Evolutionary conservation across 202 grass and related monocot species (phyloP), one percentile per base, ranked within the genome.

Genomic region (Zoysia matrella): DNA sequence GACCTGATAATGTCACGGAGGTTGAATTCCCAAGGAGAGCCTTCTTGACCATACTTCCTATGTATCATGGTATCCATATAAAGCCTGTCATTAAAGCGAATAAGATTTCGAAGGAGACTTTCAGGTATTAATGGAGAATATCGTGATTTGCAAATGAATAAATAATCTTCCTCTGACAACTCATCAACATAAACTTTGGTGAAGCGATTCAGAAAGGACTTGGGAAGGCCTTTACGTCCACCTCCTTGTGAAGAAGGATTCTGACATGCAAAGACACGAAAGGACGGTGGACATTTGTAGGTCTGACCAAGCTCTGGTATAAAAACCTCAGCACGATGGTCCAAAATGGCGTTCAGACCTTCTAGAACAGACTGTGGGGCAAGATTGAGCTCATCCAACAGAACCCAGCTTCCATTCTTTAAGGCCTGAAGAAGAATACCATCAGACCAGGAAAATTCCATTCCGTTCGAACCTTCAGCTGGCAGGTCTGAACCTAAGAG

Each of bases 401-500:
- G 80, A 87, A 98, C 95, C 95, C 95, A 98, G 49, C 90, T 94
- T 54, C 95, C 95, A 13, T 87, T 90, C 75, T 98, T 98, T 69
- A 98, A 82, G 91, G 95, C 95, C 95, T 98, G 86, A 47, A 98
- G 92, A 89, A 98, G 95, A 80, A 98, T 98, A 76, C 95, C 95
- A 85, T 94, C 95, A 67, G 90, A 98, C 95, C 95, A 98, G 7
- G 88, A 90, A 89, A 98, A 98, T 81, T 94, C 88, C 85, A 98
- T 93, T 79, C 92, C 86, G 52, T 74, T 91, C 14, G 78, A 84
- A 45, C 90, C 88, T 82, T 98, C 90, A 78, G 74, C 73, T 60
- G 95, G 95, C 73, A 98, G 83, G 77, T 98, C 92, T 12, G 95
- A 98, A 72, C 95, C 95, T 70, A 98, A 79, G 82, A 98, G 95